phyloP scores from a whole-genome alignment of 2,329 filamentous ascomycete genomes.

The Cadophora sp. region DNA sequence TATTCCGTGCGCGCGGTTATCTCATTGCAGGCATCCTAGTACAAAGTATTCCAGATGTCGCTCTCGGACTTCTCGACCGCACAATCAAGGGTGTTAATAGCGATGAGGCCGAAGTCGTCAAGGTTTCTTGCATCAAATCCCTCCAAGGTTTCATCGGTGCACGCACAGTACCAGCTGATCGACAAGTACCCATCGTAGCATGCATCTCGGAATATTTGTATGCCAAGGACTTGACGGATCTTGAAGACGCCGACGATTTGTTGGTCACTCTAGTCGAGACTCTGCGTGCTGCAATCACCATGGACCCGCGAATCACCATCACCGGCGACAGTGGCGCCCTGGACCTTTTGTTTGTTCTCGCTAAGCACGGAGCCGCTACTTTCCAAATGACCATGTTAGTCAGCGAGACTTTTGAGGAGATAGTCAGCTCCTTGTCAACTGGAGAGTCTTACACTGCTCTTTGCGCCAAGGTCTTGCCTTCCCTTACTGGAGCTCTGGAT shows the following conservation, averaged over 20 bases:
- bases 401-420: conserved; percentile 89
- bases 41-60: conserved; percentile 67
- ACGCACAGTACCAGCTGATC: conserved; percentile 57
- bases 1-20: conserved; percentile 86
- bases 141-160: conserved; percentile 70
- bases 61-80: conserved; percentile 69
- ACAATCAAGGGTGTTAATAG: conserved; percentile 77
- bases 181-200: conserved; percentile 66
- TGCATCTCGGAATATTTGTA: conserved; percentile 76
- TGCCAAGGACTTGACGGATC: conserved; percentile 79
- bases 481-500: conserved; percentile 87
- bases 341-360: conserved; percentile 85
- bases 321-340: conserved; percentile 76
- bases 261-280: conserved; percentile 90
- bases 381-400: conserved; percentile 91
- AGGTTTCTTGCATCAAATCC: conserved; percentile 89
- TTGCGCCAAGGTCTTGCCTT: conserved; percentile 86
- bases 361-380: conserved; percentile 86
- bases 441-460: conserved; percentile 76
- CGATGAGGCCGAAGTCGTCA: conserved; percentile 86
- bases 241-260: conserved; percentile 89
- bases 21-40: conserved; percentile 83
- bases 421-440: conserved; percentile 73
- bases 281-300: conserved; percentile 79
- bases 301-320: conserved; percentile 78